phyloP scores from a whole-genome alignment of 73 alveolate genomes.

The Symbiodinium natans region DNA sequence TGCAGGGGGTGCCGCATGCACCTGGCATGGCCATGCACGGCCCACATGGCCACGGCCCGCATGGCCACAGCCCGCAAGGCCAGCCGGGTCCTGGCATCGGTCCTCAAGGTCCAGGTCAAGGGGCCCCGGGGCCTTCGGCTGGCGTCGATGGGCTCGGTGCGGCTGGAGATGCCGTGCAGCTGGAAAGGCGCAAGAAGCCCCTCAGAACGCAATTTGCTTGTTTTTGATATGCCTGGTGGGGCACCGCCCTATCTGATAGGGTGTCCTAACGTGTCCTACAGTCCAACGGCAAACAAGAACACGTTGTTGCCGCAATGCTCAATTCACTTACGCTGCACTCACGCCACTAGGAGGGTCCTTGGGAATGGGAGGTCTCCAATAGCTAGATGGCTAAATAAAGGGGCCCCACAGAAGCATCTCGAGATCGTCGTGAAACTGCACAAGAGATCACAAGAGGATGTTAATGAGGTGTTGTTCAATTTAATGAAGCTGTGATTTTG shows the following conservation, averaged over 20 bases:
- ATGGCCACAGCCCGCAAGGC: background rate
- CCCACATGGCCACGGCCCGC: background rate
- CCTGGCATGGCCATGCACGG: background rate
- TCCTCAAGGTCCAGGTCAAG: background rate
- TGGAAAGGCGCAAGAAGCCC: background rate
- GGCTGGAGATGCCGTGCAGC: background rate
- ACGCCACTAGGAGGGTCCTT: too few species aligned
- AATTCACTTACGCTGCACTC: too few species aligned
- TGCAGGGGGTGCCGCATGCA: background rate
- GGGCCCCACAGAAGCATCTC: too few species aligned
- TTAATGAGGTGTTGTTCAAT: too few species aligned
- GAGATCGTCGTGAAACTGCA: too few species aligned
- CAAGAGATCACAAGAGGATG: too few species aligned
- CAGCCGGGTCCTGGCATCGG: background rate
- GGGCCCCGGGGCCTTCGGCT: background rate
- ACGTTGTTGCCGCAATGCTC: background rate
- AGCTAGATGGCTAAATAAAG: too few species aligned
- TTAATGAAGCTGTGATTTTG: too few species aligned
- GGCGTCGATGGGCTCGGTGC: conserved; percentile 15
- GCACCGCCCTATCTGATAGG: too few species aligned
- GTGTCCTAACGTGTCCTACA: too few species aligned
- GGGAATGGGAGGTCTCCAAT: too few species aligned
- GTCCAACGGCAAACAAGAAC: background rate
- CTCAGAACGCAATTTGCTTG: background rate
- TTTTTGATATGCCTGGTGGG: too few species aligned